Conservation (phyloP, 148 eudicot species). For the Diospyros kaki region DNA sequence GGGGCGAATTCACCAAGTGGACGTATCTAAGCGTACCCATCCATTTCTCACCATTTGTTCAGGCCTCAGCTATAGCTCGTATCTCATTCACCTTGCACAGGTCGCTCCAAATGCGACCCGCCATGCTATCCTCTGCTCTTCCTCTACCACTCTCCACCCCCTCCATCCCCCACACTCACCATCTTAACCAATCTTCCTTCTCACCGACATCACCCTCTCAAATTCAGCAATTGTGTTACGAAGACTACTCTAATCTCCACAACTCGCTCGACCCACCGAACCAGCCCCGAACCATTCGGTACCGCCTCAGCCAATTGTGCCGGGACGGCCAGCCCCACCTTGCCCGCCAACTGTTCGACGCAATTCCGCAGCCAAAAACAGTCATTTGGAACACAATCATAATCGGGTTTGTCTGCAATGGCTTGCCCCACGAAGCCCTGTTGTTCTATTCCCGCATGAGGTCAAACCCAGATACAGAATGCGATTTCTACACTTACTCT, state of each 20-base stretch:
- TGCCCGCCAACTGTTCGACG: conserved; percentile 84
- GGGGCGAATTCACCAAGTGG: no score
- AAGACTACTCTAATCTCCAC: conserved; percentile 7
- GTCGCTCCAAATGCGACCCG: conserved; percentile 7
- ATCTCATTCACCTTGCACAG: neutral
- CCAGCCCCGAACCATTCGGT: conserved; percentile 58
- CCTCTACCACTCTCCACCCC: conserved; percentile 22
- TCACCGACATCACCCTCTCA: conserved; percentile 9
- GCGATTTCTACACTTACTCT: conserved; percentile 79
- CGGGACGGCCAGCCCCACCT: conserved; percentile 53
- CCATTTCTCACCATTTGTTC: no score
- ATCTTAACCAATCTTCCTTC: neutral
- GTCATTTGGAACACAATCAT: conserved; percentile 87
- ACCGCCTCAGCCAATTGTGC: conserved; percentile 67
- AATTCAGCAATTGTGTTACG: neutral
- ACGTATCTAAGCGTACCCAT: no score
- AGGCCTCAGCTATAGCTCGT: neutral
- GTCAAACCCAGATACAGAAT: conserved; percentile 9
- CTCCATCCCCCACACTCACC: conserved; percentile 15
- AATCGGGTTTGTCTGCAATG: conserved; percentile 81
- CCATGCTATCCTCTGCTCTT: conserved; percentile 20
- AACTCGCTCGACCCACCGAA: conserved; percentile 16
- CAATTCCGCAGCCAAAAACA: conserved; percentile 69
- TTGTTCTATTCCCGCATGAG: conserved; percentile 54
- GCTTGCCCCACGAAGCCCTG: conserved; percentile 58